phyloP scores from a whole-genome alignment of 2,329 filamentous ascomycete species.

The Fusarium fracticaudum region DNA sequence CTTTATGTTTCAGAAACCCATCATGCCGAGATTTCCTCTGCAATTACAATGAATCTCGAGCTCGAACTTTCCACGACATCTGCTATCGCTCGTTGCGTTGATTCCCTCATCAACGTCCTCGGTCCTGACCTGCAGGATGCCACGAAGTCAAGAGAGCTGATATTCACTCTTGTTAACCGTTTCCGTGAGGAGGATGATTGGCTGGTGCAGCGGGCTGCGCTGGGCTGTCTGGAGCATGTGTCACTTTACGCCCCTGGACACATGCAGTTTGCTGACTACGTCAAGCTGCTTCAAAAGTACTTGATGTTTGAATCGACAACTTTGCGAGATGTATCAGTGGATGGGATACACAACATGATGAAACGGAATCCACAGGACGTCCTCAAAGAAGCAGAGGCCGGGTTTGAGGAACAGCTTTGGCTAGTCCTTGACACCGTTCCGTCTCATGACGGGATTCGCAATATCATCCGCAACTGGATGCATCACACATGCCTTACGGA shows the following conservation, averaged over 20 bases:
- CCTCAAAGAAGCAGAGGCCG: slow-evolving; percentile 76
- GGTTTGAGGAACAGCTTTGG: slow-evolving; percentile 93
- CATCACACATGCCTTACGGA: slow-evolving; percentile 86
- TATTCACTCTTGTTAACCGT: slow-evolving; percentile 84
- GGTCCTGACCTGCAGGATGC: slow-evolving; percentile 95
- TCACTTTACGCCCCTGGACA: slow-evolving; percentile 91
- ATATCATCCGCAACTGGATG: slow-evolving; percentile 92
- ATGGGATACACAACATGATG: slow-evolving; percentile 94
- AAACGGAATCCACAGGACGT: slow-evolving; percentile 89
- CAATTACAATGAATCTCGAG: slow-evolving; percentile 90
- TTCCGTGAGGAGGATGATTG: slow-evolving; percentile 80
- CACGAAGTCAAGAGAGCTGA: slow-evolving; percentile 89
- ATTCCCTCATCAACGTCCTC: slow-evolving; percentile 96
- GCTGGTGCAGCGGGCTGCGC: slow-evolving; percentile 77
- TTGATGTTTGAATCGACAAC: slow-evolving; percentile 74
- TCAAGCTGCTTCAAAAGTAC: slow-evolving; percentile 81
- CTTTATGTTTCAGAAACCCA: slow-evolving; percentile 93
- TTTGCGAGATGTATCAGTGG: slow-evolving; percentile 82
- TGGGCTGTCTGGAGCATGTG: slow-evolving; percentile 88
- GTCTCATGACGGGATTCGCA: slow-evolving; percentile 80
- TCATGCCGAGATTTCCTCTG: slow-evolving; percentile 81
- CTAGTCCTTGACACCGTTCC: slow-evolving; percentile 83
- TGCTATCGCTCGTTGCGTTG: slow-evolving; percentile 86
- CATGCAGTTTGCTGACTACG: slow-evolving; percentile 85
- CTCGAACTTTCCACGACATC: slow-evolving; percentile 83